phyloP scores from a whole-genome alignment of 768 basidiomycete species.

The Leccinum obscurum region DNA sequence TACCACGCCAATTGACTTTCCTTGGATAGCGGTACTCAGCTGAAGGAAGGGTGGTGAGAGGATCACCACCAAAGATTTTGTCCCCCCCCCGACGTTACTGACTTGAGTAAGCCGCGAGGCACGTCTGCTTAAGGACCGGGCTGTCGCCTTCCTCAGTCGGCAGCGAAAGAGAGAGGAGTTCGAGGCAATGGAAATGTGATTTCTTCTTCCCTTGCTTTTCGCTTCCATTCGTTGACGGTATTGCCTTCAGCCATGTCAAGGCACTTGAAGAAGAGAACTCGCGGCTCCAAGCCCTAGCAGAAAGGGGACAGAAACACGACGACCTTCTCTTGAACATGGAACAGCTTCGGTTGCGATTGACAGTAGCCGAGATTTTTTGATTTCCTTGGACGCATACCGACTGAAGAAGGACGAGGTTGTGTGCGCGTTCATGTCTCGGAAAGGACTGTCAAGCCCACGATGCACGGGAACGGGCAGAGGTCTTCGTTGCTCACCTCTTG shows the following conservation, averaged over 20 bases:
- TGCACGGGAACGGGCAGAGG: slow-evolving; percentile 19
- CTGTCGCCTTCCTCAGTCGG: slow-evolving; percentile 87
- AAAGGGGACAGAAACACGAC: slow-evolving; percentile 39
- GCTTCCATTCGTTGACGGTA: slow-evolving; percentile 19
- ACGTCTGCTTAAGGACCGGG: slow-evolving; percentile 74
- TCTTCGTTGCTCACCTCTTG: slow-evolving; percentile 26
- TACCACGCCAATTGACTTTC: slow-evolving; percentile 37
- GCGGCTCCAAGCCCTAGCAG: slow-evolving; percentile 61
- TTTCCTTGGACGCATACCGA: slow-evolving; percentile 70
- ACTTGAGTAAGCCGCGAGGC: no score
- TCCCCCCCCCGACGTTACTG: no score
- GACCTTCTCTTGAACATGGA: slow-evolving; percentile 62
- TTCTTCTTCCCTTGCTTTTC: slow-evolving; percentile 26
- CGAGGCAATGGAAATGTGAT: slow-evolving; percentile 87
- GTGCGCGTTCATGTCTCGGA: slow-evolving; percentile 69
- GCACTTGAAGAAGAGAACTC: slow-evolving; percentile 85
- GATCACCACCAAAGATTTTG: slow-evolving; percentile 74
- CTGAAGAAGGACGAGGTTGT: slow-evolving; percentile 69
- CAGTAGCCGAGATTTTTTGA: slow-evolving; percentile 61
- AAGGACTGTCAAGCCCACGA: slow-evolving; percentile 23
- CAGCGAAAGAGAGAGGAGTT: slow-evolving; percentile 93
- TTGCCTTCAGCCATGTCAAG: slow-evolving; percentile 64
- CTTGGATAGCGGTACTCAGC: slow-evolving; percentile 30
- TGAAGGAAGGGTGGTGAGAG: slow-evolving; percentile 42
- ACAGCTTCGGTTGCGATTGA: slow-evolving; percentile 62